A percentile compares a stretch with the other conserved stretches of the same genome.
phyloP scores from a whole-genome alignment of 1,284 basidiomycete species.

The Volvariella surrecta region DNA sequence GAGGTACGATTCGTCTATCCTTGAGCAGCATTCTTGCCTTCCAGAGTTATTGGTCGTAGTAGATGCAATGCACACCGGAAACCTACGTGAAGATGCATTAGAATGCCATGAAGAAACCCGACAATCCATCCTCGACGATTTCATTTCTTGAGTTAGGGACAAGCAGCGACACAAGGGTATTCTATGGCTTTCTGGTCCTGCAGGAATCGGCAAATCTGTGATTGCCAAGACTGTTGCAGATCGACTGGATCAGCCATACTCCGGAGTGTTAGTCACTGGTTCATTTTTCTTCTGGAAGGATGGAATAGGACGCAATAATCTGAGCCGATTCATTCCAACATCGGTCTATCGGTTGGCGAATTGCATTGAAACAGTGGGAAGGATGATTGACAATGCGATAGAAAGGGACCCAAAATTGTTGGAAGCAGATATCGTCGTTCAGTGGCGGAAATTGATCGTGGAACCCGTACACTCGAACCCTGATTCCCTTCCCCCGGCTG shows the following conservation, averaged over 20 bases:
- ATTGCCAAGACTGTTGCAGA: not conserved
- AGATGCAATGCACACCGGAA: too few relatives aligned
- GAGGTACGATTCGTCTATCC: too few relatives aligned
- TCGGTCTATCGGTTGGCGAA: constrained; percentile 12
- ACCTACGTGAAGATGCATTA: too few relatives aligned
- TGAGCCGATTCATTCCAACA: constrained; percentile 11
- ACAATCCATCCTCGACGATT: not conserved
- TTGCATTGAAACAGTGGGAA: constrained; percentile 1
- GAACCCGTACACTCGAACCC: not conserved
- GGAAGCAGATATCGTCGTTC: not conserved
- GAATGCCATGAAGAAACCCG: not conserved
- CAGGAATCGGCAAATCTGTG: not conserved
- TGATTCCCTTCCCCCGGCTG: not conserved
- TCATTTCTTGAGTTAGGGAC: not conserved
- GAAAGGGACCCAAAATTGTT: not conserved
- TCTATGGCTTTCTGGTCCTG: not conserved
- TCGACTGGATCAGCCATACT: not conserved
- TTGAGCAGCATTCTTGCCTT: too few relatives aligned
- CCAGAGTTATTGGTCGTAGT: too few relatives aligned
- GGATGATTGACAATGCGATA: not conserved
- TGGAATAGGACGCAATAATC: constrained; percentile 4
- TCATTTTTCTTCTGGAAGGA: constrained; percentile 13
- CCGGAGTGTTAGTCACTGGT: not conserved
- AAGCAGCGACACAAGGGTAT: not conserved
- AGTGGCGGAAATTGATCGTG: not conserved